Evolutionary conservation across 352 stramenopile species (phyloP), one percentile per base, ranked within the genome.

Genomic region (Phytophthora crassamura): DNA sequence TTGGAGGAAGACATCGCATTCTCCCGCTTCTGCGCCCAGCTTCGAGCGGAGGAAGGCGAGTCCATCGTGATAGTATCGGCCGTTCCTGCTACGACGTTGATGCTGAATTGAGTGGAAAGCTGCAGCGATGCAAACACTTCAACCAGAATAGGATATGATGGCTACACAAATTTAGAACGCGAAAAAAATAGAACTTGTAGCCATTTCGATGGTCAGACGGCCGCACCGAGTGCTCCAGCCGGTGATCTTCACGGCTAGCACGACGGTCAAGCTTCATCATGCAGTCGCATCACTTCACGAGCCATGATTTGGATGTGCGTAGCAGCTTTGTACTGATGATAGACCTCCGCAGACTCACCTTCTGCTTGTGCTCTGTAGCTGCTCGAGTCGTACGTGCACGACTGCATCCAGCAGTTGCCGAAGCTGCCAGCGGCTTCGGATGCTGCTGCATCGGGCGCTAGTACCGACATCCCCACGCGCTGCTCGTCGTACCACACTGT

Each of bases 331-430:
- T 15, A 33, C 12, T 28, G 11, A 10, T 22, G 33, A 25, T 15
- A 8, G 4, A 15, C 7, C 30, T 65, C 14, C 22, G 22, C 22
- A 1, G 22, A 50, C 32, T 36, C 40, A 14, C 10, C 5, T 54
- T 16, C 15, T 8, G 25, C 18, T 14, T 28, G 0, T 15, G 14
- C 5, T 53, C 0, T 47, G 39, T 64, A 82, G 69, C 59, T 81
- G 48, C 75, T 90, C 32, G 82, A 90, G 58, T 74, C 76, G 16
- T 90, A 82, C 56, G 71, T 90, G 12, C 66, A 77, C 53, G 77
- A 82, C 48, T 78, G 78, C 58, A 72, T 84, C 16, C 69, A 80
- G 50, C 75, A 78, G 28, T 64, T 89, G 22, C 82, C 78, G 0
- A 75, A 75, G 20, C 59, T 90, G 0, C 66, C 59, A 7, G 49